These are phyloP conservation scores for Aspergillus incahuasiensis DNA, from an alignment of 495 filamentous ascomycete genomes.

Conservation along the genomic window DNA sequence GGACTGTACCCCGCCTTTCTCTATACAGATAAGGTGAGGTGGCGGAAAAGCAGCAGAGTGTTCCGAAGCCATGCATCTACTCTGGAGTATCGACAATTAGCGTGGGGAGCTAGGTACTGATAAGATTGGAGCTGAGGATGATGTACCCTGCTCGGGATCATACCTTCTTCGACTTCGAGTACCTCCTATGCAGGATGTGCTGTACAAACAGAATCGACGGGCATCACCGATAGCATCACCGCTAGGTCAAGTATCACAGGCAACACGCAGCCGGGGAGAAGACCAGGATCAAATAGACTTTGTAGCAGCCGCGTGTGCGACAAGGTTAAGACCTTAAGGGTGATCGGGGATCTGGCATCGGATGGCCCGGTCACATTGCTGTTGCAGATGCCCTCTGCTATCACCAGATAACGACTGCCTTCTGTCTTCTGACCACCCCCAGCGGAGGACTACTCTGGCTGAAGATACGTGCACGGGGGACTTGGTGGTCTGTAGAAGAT, in stretches of 20 bases:
- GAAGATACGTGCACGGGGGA: background rate
- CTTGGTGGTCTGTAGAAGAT: background rate
- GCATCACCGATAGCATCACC: background rate
- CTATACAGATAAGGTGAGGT: constrained; percentile 10
- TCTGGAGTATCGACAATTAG: constrained; percentile 12
- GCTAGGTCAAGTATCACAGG: background rate
- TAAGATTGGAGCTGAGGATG: background rate
- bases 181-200: background rate
- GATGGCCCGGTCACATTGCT: background rate
- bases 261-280: background rate
- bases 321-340: background rate
- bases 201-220: background rate
- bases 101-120: constrained; percentile 6
- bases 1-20: constrained; percentile 20
- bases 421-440: no score
- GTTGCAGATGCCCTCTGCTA: background rate
- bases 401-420: background rate
- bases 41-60: constrained; percentile 16
- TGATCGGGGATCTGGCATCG: background rate
- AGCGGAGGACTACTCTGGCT: background rate
- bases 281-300: background rate
- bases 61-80: constrained; percentile 8
- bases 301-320: background rate
- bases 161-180: background rate
- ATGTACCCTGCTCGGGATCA: background rate